A percentile compares a stretch with the other conserved stretches of the same genome.
Evolutionary conservation across 139 green algal species (phyloP).

Genomic region (Raphidocelis subcapitata): DNA sequence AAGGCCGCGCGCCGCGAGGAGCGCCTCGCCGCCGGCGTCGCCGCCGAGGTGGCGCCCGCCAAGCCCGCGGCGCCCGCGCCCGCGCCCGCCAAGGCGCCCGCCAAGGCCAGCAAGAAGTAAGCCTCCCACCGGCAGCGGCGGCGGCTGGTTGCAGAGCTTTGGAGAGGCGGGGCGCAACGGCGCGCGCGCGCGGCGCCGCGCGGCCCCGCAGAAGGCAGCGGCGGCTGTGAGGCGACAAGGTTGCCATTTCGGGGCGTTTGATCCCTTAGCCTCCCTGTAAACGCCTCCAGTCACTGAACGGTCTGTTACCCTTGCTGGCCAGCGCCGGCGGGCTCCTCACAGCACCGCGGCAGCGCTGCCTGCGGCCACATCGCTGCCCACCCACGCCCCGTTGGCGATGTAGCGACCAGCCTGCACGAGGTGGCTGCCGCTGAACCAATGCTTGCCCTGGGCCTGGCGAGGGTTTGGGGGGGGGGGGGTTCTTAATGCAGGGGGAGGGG

Average conservation of each 20-base stretch:
- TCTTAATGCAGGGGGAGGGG: too few species aligned
- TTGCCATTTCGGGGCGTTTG: too few species aligned
- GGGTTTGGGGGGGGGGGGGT: too few species aligned
- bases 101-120: constrained; percentile 29
- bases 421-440: not conserved
- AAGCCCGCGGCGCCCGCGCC: constrained; percentile 14
- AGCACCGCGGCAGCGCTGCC: not conserved
- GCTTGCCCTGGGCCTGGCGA: not conserved
- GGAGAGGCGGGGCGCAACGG: not conserved
- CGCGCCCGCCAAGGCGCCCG: constrained; percentile 4
- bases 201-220: too few species aligned
- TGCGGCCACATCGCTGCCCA: not conserved
- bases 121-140: not conserved
- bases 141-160: not conserved
- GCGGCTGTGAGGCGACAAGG: not conserved
- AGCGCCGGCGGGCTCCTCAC: too few species aligned
- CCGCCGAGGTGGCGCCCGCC: not conserved
- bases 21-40: constrained; percentile 68
- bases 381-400: not conserved
- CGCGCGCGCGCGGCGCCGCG: too few species aligned
- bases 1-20: constrained; percentile 96
- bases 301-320: too few species aligned
- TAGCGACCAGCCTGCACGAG: not conserved
- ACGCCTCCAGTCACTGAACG: too few species aligned
- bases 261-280: too few species aligned